Percentiles rank a stretch among this genome's conserved stretches.
Evolutionary conservation across 257 asterid species (phyloP).

Genomic region (Vinca minor): DNA sequence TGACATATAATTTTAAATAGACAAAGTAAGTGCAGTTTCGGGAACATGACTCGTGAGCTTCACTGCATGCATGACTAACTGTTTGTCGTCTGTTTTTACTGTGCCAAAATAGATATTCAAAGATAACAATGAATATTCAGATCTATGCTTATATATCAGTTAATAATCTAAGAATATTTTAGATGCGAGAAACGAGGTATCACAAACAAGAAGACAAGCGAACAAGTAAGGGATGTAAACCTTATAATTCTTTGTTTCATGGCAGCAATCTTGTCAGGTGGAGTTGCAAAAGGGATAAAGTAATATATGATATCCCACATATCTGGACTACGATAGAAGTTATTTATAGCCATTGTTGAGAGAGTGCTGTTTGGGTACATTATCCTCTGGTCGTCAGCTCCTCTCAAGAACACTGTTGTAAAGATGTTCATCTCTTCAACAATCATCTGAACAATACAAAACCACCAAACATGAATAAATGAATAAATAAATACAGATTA

Average conservation of each 20-base stretch:
- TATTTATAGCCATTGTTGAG: conserved; percentile 51
- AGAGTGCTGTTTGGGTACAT: conserved; percentile 61
- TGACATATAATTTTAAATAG: too few relatives aligned
- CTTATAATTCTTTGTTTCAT: conserved; percentile 45
- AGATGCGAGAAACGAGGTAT: too few relatives aligned
- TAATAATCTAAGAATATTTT: too few relatives aligned
- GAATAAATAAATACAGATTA: background rate
- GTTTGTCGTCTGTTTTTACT: too few relatives aligned
- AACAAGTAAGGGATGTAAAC: conserved; percentile 26
- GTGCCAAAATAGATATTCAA: too few relatives aligned
- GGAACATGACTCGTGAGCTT: too few relatives aligned
- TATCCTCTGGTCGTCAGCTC: conserved; percentile 57
- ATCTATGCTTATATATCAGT: too few relatives aligned
- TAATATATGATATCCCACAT: conserved; percentile 72
- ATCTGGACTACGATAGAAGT: conserved; percentile 79
- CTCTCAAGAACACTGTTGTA: conserved; percentile 58
- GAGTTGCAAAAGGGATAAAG: conserved; percentile 59
- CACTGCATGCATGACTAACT: too few relatives aligned
- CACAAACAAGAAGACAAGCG: too few relatives aligned
- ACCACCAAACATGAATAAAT: too few relatives aligned
- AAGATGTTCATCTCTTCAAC: conserved; percentile 95
- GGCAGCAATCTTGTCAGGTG: conserved; percentile 51
- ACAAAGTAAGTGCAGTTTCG: too few relatives aligned
- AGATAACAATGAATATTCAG: too few relatives aligned
- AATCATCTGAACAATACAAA: conserved; percentile 43